A percentile compares a stretch with the other conserved stretches of the same genome.
phyloP scores from a whole-genome alignment of 495 filamentous ascomycete species.

The Penicillium arizonense region DNA sequence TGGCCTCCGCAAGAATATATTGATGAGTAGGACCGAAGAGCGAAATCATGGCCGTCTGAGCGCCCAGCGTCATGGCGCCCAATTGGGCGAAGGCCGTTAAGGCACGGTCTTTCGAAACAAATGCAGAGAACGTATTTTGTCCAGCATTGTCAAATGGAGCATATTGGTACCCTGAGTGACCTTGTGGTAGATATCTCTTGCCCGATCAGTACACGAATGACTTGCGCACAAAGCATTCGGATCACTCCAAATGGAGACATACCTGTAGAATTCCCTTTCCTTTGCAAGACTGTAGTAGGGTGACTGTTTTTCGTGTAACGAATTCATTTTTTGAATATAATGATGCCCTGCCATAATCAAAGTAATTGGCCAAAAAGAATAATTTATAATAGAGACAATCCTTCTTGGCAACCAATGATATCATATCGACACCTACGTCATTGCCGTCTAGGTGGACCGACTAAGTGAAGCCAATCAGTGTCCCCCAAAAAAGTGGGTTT shows the following conservation, averaged over 20 bases:
- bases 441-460: no score
- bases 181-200: conserved; percentile 17
- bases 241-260: background rate
- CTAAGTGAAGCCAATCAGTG: no score
- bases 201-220: background rate
- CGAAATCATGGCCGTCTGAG: conserved; percentile 52
- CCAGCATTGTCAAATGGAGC: conserved; percentile 19
- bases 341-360: no score
- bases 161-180: conserved; percentile 11
- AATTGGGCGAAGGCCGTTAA: conserved; percentile 63
- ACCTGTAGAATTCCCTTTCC: conserved; percentile 11
- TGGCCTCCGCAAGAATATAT: conserved; percentile 59
- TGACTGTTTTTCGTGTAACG: background rate
- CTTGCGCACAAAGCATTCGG: background rate
- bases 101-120: conserved; percentile 48
- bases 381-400: no score
- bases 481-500: no score
- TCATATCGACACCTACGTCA: no score
- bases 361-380: no score
- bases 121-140: conserved; percentile 6
- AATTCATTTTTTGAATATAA: no score
- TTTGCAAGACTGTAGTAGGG: conserved; percentile 3
- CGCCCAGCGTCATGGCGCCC: conserved; percentile 49
- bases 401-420: no score
- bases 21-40: conserved; percentile 55